These are phyloP conservation scores for Chamaenerion angustifolium DNA, from an alignment of 345 rosid species.

Conservation along the genomic window DNA sequence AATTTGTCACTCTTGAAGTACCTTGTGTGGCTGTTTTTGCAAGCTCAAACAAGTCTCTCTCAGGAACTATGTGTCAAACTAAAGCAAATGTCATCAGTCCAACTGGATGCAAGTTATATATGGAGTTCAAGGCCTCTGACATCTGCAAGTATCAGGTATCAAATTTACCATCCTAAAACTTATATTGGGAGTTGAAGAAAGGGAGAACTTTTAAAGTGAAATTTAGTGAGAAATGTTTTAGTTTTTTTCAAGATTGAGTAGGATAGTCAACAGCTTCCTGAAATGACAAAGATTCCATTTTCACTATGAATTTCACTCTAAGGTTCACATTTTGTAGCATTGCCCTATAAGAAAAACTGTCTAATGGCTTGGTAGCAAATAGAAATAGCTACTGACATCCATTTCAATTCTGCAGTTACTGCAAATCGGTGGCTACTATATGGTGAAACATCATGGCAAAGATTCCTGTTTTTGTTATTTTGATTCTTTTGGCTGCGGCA, in stretches of 20 bases:
- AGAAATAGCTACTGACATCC: too few relatives aligned
- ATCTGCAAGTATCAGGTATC: constrained; percentile 36
- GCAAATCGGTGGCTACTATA: constrained; percentile 64
- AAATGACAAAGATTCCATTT: too few relatives aligned
- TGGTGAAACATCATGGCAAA: constrained; percentile 35
- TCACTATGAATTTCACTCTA: too few relatives aligned
- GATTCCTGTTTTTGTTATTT: constrained; percentile 31
- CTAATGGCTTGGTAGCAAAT: too few relatives aligned
- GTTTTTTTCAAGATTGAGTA: too few relatives aligned
- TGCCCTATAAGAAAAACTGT: too few relatives aligned
- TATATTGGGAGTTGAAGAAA: too few relatives aligned
- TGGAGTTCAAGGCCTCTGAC: constrained; percentile 42
- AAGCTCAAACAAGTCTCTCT: constrained; percentile 15
- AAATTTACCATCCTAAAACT: background rate
- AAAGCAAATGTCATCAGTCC: constrained; percentile 18
- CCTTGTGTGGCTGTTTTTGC: constrained; percentile 42
- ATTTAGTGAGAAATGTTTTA: too few relatives aligned
- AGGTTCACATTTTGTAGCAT: too few relatives aligned
- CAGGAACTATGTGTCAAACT: constrained; percentile 29
- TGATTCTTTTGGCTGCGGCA: constrained; percentile 13
- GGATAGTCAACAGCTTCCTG: too few relatives aligned
- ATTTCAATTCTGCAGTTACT: constrained; percentile 25
- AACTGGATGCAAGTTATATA: constrained; percentile 33
- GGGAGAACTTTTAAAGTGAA: too few relatives aligned
- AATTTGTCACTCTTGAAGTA: constrained; percentile 20